Evolutionary conservation across 208 protist species (phyloP).

Genomic region (Phytomonas francai): DNA sequence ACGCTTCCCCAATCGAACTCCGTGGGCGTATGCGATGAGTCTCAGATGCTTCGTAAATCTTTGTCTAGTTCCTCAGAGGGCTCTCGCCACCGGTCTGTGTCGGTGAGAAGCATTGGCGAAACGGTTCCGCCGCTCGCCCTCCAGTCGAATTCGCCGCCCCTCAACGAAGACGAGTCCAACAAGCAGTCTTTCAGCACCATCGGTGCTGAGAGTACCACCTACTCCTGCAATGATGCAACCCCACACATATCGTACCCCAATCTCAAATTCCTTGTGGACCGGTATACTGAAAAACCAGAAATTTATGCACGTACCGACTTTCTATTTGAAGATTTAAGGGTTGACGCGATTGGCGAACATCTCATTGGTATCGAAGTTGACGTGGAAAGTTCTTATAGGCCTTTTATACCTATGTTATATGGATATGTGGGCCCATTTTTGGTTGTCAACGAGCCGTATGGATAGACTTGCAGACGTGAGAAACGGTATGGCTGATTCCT

Average conservation of each 20-base stretch:
- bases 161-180: background rate
- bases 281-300: background rate
- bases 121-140: background rate
- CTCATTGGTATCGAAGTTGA: constrained; percentile 52
- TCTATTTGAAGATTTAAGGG: constrained; percentile 31
- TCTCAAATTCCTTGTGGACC: background rate
- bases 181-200: background rate
- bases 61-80: background rate
- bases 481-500: background rate
- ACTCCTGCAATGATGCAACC: background rate
- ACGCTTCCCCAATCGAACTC: background rate
- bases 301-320: background rate
- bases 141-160: background rate
- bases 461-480: background rate
- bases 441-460: constrained; percentile 25
- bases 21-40: background rate
- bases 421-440: constrained; percentile 57
- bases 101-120: background rate
- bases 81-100: background rate
- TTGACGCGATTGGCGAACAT: constrained; percentile 46
- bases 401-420: constrained; percentile 54
- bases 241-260: background rate
- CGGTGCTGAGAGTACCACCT: background rate
- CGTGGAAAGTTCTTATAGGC: constrained; percentile 26
- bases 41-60: background rate